phyloP scores from a whole-genome alignment of 805 yeast species.

The Candida adriatica region DNA sequence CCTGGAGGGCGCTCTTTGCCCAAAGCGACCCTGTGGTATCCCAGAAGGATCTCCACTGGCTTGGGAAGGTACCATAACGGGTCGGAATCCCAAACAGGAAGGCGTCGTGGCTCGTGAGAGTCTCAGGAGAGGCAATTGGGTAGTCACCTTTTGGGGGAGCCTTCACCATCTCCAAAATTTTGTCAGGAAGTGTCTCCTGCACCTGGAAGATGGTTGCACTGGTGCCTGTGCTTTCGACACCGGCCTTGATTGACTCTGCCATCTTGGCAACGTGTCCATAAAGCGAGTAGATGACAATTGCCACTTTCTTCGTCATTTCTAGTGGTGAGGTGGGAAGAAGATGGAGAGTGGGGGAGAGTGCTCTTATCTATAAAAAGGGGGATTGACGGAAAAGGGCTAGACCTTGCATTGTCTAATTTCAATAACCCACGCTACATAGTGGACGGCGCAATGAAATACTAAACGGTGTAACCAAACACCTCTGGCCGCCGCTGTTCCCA shows the following conservation, averaged over 20 bases:
- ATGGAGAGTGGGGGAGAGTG: no score
- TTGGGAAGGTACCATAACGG: constrained; percentile 67
- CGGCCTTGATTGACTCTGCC: constrained; percentile 64
- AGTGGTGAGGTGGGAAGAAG: no score
- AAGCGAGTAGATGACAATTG: constrained; percentile 68
- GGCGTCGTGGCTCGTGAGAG: constrained; percentile 59
- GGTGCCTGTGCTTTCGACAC: constrained; percentile 66
- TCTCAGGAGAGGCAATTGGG: constrained; percentile 53
- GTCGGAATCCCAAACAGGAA: constrained; percentile 78
- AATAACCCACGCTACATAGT: no score
- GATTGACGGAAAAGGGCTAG: no score
- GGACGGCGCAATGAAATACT: no score
- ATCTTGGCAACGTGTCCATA: constrained; percentile 70
- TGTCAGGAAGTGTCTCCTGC: constrained; percentile 67
- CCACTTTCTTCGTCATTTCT: constrained; percentile 15
- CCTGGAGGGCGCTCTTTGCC: constrained; percentile 62
- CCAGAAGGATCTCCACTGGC: constrained; percentile 73
- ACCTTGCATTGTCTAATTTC: no score
- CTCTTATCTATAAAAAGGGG: no score
- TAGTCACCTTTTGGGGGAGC: constrained; percentile 55
- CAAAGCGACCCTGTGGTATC: constrained; percentile 72
- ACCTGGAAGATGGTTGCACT: constrained; percentile 69
- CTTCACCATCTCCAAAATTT: constrained; percentile 52
- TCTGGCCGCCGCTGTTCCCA: constrained; percentile 66
- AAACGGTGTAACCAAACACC: constrained; percentile 31